Percentiles rank a stretch among this genome's conserved stretches.
phyloP scores from a whole-genome alignment of 1,284 basidiomycete genomes.

The Rhodotorula sp. region DNA sequence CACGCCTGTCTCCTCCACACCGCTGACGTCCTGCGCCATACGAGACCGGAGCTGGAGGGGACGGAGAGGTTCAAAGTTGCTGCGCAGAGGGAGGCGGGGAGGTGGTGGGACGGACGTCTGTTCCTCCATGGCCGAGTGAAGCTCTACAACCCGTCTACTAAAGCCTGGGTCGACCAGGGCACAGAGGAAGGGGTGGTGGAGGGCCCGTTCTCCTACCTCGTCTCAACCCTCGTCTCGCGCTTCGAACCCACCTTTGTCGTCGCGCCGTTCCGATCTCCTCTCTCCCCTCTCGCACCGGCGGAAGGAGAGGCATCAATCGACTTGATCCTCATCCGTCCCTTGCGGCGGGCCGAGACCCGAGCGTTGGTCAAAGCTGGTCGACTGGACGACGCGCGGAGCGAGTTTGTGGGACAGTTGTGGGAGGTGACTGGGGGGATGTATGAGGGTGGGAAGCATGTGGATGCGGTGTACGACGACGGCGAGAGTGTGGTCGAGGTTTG shows the following conservation, averaged over 20 bases:
- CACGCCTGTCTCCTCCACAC: constrained; percentile 67
- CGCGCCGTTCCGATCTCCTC: constrained; percentile 58
- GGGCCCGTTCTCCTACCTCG: constrained; percentile 82
- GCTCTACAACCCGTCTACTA: constrained; percentile 60
- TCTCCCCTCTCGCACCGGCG: constrained; percentile 48
- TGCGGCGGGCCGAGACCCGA: constrained; percentile 60
- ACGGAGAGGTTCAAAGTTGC: constrained; percentile 67
- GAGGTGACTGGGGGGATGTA: constrained; percentile 67
- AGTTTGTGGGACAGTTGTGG: constrained; percentile 48
- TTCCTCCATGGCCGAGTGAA: constrained; percentile 55
- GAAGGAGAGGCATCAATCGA: constrained; percentile 60
- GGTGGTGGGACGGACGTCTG: constrained; percentile 68
- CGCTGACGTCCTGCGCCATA: constrained; percentile 81
- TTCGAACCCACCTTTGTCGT: constrained; percentile 79
- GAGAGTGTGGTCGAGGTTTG: constrained; percentile 72
- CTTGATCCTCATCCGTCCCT: constrained; percentile 76
- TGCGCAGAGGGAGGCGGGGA: constrained; percentile 67
- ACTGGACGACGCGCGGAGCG: constrained; percentile 45
- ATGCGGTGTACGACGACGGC: constrained; percentile 61
- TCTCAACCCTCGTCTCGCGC: constrained; percentile 75
- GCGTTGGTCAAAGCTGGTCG: constrained; percentile 56
- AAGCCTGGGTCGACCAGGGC: constrained; percentile 51
- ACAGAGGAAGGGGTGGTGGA: constrained; percentile 52
- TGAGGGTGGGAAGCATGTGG: constrained; percentile 66
- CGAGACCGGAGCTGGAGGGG: constrained; percentile 53